Evolutionary conservation across 176 grass and related monocot species (phyloP).

Genomic region (Eremochloa ophiuroides): DNA sequence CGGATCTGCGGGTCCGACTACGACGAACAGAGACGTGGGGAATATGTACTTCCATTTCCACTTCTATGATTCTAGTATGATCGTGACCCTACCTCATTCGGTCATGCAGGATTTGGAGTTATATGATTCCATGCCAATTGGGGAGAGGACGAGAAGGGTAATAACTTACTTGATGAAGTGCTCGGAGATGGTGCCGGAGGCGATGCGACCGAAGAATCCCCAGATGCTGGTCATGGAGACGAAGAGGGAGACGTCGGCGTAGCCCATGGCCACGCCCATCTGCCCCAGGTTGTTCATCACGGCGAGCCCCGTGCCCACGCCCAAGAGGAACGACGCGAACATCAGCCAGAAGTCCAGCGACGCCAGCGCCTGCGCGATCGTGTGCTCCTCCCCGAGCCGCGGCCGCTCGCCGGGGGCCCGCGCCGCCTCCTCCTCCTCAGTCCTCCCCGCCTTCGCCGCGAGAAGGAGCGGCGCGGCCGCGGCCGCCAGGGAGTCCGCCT

Average conservation of each 20-base stretch:
- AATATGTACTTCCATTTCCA: background rate
- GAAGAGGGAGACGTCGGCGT: slow-evolving; percentile 86
- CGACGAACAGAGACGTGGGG: background rate
- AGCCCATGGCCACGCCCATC: slow-evolving; percentile 90
- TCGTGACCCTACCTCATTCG: background rate
- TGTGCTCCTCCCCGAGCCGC: slow-evolving; percentile 88
- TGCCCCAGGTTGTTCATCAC: slow-evolving; percentile 99
- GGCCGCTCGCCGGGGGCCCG: slow-evolving; percentile 15
- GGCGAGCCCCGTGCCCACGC: slow-evolving; percentile 81
- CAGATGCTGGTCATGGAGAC: slow-evolving; percentile 95
- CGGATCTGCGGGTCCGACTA: background rate
- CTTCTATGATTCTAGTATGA: background rate
- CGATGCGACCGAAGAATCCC: slow-evolving; percentile 95
- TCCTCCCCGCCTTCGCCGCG: background rate
- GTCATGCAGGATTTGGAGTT: background rate
- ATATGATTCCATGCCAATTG: background rate
- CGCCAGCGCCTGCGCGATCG: slow-evolving; percentile 57
- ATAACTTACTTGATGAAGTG: slow-evolving; percentile 87
- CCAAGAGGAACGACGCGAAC: slow-evolving; percentile 80
- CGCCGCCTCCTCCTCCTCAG: background rate
- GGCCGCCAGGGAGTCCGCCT: background rate
- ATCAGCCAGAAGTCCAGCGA: slow-evolving; percentile 86
- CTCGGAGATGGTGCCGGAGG: slow-evolving; percentile 86
- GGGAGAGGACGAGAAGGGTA: background rate
- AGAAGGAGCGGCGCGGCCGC: slow-evolving; percentile 9